Percentiles rank a stretch among this genome's conserved stretches.
Conservation (phyloP, 495 filamentous ascomycete genomes). For the Talaromyces stipitatus region DNA sequence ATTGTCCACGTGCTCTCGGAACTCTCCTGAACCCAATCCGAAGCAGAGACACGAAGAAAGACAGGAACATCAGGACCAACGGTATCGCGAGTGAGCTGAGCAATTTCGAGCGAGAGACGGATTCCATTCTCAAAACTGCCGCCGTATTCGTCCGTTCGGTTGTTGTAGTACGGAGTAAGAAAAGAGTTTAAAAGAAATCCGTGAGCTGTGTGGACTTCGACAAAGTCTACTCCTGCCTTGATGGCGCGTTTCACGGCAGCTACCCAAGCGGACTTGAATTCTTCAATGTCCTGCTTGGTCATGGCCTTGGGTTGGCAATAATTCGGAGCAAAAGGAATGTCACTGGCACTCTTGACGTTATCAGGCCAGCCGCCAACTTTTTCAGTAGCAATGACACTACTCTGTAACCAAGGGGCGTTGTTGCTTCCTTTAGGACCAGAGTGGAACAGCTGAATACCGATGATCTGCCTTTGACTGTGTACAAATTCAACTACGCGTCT, state of each 20-base stretch:
- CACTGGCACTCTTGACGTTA: constrained; percentile 46
- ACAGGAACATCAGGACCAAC: constrained; percentile 59
- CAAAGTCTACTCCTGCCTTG: constrained; percentile 48
- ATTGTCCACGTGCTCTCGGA: constrained; percentile 47
- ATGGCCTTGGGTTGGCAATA: constrained; percentile 47
- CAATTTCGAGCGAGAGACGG: constrained; percentile 49
- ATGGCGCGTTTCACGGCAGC: no score
- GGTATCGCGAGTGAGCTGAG: constrained; percentile 40
- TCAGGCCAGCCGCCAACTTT: constrained; percentile 56
- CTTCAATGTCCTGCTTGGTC: constrained; percentile 46
- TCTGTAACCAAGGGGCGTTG: constrained; percentile 56
- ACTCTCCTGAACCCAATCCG: constrained; percentile 50
- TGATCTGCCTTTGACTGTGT: constrained; percentile 60
- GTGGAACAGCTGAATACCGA: constrained; percentile 70
- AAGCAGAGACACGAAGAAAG: constrained; percentile 52
- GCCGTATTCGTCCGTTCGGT: constrained; percentile 57
- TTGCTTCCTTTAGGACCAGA: constrained; percentile 69
- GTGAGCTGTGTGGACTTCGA: constrained; percentile 51
- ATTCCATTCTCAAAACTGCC: constrained; percentile 58
- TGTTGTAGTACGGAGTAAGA: constrained; percentile 54
- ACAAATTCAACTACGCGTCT: constrained; percentile 58
- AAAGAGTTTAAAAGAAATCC: constrained; percentile 61
- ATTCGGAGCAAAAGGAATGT: constrained; percentile 39
- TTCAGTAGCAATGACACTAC: constrained; percentile 39
- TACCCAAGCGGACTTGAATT: constrained; percentile 46